Base-by-base conservation (phyloP, 805 yeast species). In the Kurtzmaniella fragi region DNA sequence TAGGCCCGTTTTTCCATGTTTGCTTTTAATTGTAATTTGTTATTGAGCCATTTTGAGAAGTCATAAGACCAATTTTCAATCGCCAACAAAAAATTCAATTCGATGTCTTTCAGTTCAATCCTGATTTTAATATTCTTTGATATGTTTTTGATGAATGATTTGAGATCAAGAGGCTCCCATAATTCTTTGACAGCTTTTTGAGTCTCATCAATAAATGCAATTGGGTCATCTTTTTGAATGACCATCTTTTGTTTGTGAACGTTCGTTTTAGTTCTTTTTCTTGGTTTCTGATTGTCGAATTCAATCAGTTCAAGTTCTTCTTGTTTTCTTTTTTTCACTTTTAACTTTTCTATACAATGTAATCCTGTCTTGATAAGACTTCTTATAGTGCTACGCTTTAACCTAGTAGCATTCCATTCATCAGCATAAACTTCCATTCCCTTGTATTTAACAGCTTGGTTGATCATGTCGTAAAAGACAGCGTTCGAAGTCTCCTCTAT, bases 391-490 rank as follows among this genome's bases (percentile, higher is more conserved):
- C 34, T 44, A 15, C 37, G 46, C 42, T 67, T 69, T 17, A 77
- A 36, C 2, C 48, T 49, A 7, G 39, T 49, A 0, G 59, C 47
- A 32, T 71, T 54, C 32, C 67, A 53, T 1, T 43, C 26, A n/a
- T 64, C 71, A 0, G 93, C 84, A 33, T 61, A 57, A 2, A 64
- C 53, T 23, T 72, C 72, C 31, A 72, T 49, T 0, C 65, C 57
- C 3, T 61, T 54, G 29, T 72, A 56, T 48, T 69, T 77, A 0
- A 76, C 52, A 29, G 73, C 64, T 46, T 84, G 90, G 32, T 74
- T 69, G 31, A 85, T 50, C 48, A 84, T 81, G 0, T 90, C 85
- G 13, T 57, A 51, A 44, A 64, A 82, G 1, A 85, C 53, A 31
- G 79, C 84, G 1, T 56, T 49, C 1, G 80, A 52, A n/a, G 82